Base-by-base conservation (phyloP, 352 stramenopile species). In the Globisporangium paroecandrum region DNA sequence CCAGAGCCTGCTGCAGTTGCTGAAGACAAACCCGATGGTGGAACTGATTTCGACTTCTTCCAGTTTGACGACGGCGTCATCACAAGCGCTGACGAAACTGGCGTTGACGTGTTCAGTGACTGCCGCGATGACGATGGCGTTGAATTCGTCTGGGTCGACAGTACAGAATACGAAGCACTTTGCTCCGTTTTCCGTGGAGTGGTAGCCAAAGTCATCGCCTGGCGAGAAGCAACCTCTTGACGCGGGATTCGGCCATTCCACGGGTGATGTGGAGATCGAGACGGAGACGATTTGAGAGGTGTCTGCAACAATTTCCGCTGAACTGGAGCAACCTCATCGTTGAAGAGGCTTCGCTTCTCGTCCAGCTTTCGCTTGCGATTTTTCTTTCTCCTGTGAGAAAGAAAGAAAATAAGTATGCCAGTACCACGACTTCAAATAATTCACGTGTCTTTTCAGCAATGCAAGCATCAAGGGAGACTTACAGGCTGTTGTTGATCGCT, bases 401-500 rank as follows among this genome's bases (percentile, higher is more conserved):
- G 15, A 29, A 61, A 20, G 20, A 27, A 60, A 15, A 4, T 24
- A 60, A 46, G 1, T 4, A 27, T 60, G 55, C 46, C 18, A 43
- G 55, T 43, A 29, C 15, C 53, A 59, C 22, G 55, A 49, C 27
- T 29, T 55, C 29, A 49, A 22, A 18, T 49, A 22, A 22, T 15
- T 49, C n/a, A 49, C 5, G 41, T 49, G 13, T 49, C 7, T 22
- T 8, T 24, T 51, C 18, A 12, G 2, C 25, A 43, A 29, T 18
- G 22, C 3, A 8, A 65, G 7, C 60, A 43, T 7, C 15, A 12
- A 18, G 13, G n/a, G 34, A 60, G 15, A 75, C 69, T 29, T 77
- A 91, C 83, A 95, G 70, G 41, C 78, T 91, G 66, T 93, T 89
- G 70, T 95, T 95, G 69, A 95, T 95, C 1, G 84, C 80, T 47